phyloP scores from a whole-genome alignment of 169 alveolate species.

The Cryptosporidium andersoni region DNA sequence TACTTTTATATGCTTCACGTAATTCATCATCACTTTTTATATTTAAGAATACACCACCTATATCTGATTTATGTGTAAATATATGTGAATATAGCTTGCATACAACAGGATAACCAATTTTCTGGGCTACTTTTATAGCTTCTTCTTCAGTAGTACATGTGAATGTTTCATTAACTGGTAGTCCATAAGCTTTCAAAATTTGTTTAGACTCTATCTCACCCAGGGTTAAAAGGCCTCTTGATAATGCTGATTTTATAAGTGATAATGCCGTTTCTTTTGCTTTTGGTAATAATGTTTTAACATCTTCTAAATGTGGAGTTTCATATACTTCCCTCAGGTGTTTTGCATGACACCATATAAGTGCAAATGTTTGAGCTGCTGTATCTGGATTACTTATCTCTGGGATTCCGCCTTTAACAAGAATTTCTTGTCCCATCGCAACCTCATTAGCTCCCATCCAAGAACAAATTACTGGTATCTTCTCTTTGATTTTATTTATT shows the following conservation, averaged over 20 bases:
- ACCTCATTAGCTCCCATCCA: conserved; percentile 82
- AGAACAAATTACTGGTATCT: conserved; percentile 37
- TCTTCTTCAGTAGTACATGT: conserved; percentile 63
- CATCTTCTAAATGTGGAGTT: conserved; percentile 6
- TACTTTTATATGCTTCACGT: conserved; percentile 58
- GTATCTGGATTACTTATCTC: conserved; percentile 79
- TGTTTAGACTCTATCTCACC: conserved; percentile 74
- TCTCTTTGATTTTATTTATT: conserved; percentile 67
- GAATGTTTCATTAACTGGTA: conserved; percentile 71
- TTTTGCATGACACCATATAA: conserved; percentile 22
- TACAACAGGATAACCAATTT: conserved; percentile 73
- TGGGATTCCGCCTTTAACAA: conserved; percentile 76
- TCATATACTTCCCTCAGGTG: background rate
- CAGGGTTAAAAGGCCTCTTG: conserved; percentile 4
- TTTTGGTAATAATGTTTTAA: background rate
- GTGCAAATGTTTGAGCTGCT: conserved; percentile 61
- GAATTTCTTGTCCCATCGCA: conserved; percentile 73
- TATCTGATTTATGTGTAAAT: conserved; percentile 78
- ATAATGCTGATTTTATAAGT: conserved; percentile 58
- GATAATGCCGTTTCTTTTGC: conserved; percentile 32
- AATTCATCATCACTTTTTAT: conserved; percentile 72
- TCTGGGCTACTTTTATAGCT: conserved; percentile 41
- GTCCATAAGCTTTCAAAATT: conserved; percentile 72
- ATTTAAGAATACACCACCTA: conserved; percentile 77
- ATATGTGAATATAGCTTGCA: conserved; percentile 76